Conservation (phyloP, 2,329 filamentous ascomycete genomes). For the Elsinoe necatrix region DNA sequence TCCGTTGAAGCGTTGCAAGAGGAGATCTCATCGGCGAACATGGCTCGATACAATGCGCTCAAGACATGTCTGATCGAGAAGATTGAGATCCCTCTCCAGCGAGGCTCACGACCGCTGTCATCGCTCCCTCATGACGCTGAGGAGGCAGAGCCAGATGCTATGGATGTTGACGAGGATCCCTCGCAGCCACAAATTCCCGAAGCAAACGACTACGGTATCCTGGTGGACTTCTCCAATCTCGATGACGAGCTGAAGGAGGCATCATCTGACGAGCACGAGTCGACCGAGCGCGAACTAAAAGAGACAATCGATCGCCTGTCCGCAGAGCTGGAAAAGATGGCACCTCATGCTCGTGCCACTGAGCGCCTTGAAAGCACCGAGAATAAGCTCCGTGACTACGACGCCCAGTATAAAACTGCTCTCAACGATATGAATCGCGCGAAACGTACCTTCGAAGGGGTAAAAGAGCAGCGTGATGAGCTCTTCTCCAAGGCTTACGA, state of each 20-base stretch:
- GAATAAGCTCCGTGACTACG: slow-evolving; percentile 76
- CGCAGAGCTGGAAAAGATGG: slow-evolving; percentile 81
- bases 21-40: slow-evolving; percentile 75
- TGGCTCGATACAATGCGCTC: slow-evolving; percentile 73
- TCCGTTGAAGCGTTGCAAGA: slow-evolving; percentile 72
- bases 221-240: slow-evolving; percentile 73
- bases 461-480: slow-evolving; percentile 76
- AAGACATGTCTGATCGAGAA: slow-evolving; percentile 90
- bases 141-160: slow-evolving; percentile 55
- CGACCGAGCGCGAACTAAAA: slow-evolving; percentile 49
- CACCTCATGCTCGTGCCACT: slow-evolving; percentile 92
- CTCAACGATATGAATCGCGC: slow-evolving; percentile 45
- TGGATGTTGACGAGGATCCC: slow-evolving; percentile 77
- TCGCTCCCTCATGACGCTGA: slow-evolving; percentile 81
- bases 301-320: slow-evolving; percentile 69
- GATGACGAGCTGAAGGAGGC: slow-evolving; percentile 75
- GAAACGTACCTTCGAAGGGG: slow-evolving; percentile 72
- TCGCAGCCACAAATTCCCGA: slow-evolving; percentile 48
- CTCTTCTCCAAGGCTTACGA: slow-evolving; percentile 92
- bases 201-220: slow-evolving; percentile 84
- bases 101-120: slow-evolving; percentile 64
- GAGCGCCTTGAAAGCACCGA: slow-evolving; percentile 84
- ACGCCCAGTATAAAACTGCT: slow-evolving; percentile 67
- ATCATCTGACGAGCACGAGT: slow-evolving; percentile 62
- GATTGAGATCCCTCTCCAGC: slow-evolving; percentile 69